Evolutionary conservation across 2,329 filamentous ascomycete species (phyloP), one percentile per base, ranked within the genome.

Genomic region (Cercospora zeina): DNA sequence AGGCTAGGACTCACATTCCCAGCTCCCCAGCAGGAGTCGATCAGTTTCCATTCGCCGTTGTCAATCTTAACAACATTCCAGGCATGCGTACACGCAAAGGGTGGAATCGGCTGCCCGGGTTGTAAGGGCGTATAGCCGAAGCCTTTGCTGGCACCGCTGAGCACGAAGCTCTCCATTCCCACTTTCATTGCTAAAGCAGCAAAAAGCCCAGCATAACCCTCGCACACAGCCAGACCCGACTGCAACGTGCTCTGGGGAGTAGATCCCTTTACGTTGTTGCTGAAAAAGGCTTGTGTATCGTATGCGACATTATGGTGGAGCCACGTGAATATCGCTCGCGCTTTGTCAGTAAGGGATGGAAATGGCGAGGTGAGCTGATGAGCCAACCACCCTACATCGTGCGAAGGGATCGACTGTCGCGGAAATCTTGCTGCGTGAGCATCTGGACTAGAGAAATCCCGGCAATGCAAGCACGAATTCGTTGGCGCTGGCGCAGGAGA

Each of bases 21-120:
- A 0, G 93, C 91, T 39, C 95, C 95, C 95, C 95, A 99, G 73
- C 93, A 97, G 0, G 89, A 77, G 71, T 99, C 95, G 54, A 97
- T 78, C 1, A 97, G 83, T 76, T 97, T 96, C 93, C 93, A 97
- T 67, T 87, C 85, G 1, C 90, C 91, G 27, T 87, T 85, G 70
- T 97, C 93, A 62, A 97, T 91, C 50, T 70, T 69, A 6, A 97
- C 91, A 0, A 90, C 93, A 71, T 96, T 97, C 95, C 95, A 97
- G 0, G 95, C 93, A 75, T 97, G 93, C 1, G 85, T 81, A 0
- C 84, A 61, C 2, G 71, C 78, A 57, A 87, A 79, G 19, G 82
- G 83, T 1, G 93, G 93, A 0, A 89, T 74, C 0, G 83, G 79
- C 57, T 89, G 81, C 3, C 89, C 89, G 0, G 86, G 82, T 39